These are phyloP conservation scores for Rosa rugosa DNA, from an alignment of 306 rosid genomes.

Conservation along the genomic window DNA sequence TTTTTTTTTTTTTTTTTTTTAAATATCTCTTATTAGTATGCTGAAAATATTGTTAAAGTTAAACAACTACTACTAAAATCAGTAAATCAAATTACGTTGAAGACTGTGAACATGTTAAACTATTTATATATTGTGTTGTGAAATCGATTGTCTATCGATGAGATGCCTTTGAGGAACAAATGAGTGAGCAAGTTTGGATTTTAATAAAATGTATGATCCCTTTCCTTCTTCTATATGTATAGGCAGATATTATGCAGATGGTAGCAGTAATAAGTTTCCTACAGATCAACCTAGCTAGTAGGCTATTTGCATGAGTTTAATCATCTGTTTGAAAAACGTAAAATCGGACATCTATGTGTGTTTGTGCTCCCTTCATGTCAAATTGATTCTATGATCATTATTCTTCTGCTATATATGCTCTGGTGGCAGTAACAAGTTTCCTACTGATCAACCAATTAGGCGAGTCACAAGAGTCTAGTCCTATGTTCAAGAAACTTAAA, in stretches of 20 bases:
- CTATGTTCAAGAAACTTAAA: background rate
- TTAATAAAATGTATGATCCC: background rate
- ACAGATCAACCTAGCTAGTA: background rate
- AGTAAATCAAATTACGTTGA: background rate
- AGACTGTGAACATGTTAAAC: background rate
- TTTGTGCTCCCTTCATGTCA: background rate
- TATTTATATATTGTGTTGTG: background rate
- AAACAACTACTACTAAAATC: background rate
- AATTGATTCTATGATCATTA: background rate
- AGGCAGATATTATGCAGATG: background rate
- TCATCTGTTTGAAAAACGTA: background rate
- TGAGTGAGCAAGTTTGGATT: background rate
- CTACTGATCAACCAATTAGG: background rate
- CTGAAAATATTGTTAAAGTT: background rate
- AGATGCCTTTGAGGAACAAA: background rate
- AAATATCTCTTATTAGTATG: background rate
- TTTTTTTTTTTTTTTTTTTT: background rate
- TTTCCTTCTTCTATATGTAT: background rate
- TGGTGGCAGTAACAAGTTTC: background rate
- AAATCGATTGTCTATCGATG: background rate
- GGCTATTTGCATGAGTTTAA: background rate
- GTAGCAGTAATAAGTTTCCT: background rate
- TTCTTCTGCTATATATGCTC: background rate
- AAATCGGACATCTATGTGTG: background rate
- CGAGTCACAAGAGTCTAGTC: background rate